A percentile compares a stretch with the other conserved stretches of the same genome.
Conservation (phyloP, 306 rosid genomes). For the Astragalus membranaceus region DNA sequence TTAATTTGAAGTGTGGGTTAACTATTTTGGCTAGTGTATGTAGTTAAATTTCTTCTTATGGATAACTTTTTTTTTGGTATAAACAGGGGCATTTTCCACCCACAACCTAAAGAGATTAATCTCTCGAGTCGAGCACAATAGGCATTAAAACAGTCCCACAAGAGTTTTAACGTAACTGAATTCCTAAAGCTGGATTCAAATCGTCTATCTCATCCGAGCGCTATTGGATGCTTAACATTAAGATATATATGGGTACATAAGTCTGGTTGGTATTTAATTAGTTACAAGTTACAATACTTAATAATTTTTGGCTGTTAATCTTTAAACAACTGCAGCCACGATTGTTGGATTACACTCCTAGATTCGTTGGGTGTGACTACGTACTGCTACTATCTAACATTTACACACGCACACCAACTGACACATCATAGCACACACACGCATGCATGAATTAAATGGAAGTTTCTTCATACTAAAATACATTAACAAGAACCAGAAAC, state of each 20-base stretch:
- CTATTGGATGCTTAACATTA: no score
- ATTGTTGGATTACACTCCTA: conserved; percentile 1
- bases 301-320: not conserved
- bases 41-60: no score
- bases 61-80: no score
- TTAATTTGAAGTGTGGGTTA: no score
- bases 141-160: no score
- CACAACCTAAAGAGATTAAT: no score
- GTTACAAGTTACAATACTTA: not conserved
- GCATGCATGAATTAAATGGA: conserved; percentile 23
- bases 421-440: conserved; percentile 15
- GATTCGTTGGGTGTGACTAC: conserved; percentile 4
- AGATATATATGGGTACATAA: not conserved
- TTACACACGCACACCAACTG: not conserved
- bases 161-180: no score
- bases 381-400: not conserved
- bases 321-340: not conserved
- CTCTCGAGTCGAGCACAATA: no score
- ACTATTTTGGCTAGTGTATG: no score
- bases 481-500: not conserved
- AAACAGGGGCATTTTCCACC: no score
- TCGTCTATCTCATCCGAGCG: no score
- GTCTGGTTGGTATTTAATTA: not conserved
- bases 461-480: not conserved
- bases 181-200: no score